Conservation (phyloP, 352 stramenopile species). For the Phytophthora macrochlamydospora region DNA sequence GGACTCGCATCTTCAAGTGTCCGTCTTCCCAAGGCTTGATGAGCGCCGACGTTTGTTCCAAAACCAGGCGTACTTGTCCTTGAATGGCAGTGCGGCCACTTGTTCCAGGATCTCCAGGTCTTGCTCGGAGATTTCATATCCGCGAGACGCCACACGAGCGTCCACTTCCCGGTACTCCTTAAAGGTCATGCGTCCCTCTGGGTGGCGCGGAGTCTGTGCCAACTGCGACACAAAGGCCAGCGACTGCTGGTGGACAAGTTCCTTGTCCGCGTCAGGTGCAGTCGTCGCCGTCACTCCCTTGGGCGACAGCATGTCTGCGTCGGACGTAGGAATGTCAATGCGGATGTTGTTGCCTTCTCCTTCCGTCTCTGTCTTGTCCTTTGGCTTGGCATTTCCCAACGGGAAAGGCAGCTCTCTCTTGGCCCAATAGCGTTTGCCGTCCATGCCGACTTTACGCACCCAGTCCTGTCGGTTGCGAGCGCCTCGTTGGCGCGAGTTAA, state of each 20-base stretch:
- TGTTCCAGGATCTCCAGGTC: constrained; percentile 88
- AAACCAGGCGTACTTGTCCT: constrained; percentile 90
- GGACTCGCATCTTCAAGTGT: constrained; percentile 85
- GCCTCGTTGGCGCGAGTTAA: constrained; percentile 80
- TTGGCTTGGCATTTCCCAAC: constrained; percentile 39
- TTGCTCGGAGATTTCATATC: constrained; percentile 89
- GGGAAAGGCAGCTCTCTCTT: constrained; percentile 69
- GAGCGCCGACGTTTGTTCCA: constrained; percentile 81
- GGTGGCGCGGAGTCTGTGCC: constrained; percentile 80
- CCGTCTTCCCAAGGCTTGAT: constrained; percentile 88
- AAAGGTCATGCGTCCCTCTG: constrained; percentile 87
- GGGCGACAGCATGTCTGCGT: constrained; percentile 52
- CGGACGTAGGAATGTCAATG: constrained; percentile 49
- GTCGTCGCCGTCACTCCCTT: constrained; percentile 23
- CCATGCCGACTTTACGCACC: constrained; percentile 80
- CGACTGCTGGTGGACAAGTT: constrained; percentile 82
- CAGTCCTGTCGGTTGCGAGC: constrained; percentile 84
- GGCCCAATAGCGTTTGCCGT: constrained; percentile 87
- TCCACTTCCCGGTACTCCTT: constrained; percentile 90
- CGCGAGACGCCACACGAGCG: constrained; percentile 78
- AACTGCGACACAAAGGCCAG: constrained; percentile 88
- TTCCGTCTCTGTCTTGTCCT: constrained; percentile 15
- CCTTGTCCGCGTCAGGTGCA: constrained; percentile 38
- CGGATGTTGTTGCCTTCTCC: constrained; percentile 18
- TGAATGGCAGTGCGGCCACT: constrained; percentile 83